These are phyloP conservation scores for Lecanosticta acicola DNA, from an alignment of 2,329 filamentous ascomycete genomes.

Conservation along the genomic window DNA sequence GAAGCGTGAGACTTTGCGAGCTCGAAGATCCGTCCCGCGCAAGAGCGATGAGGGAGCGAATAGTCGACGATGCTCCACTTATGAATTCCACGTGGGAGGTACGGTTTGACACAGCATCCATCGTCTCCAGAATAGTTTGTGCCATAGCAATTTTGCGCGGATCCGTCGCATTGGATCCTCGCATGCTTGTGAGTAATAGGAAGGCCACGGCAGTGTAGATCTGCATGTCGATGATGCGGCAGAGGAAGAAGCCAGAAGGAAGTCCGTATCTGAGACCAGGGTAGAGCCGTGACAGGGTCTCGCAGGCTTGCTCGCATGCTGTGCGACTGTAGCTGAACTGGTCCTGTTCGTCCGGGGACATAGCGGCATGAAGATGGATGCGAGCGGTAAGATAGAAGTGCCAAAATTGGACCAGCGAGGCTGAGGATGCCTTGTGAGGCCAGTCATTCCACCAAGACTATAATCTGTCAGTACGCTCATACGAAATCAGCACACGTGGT, in stretches of 20 bases:
- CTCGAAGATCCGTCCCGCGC: slow-evolving; percentile 5
- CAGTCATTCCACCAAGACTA: slow-evolving; percentile 13
- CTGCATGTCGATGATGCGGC: slow-evolving; percentile 26
- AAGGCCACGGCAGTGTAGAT: slow-evolving; percentile 24
- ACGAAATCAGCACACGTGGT: background rate
- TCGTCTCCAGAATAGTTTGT: slow-evolving; percentile 16
- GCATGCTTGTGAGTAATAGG: slow-evolving; percentile 15
- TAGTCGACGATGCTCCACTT: slow-evolving; percentile 16
- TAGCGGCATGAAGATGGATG: slow-evolving; percentile 24
- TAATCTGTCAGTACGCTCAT: background rate
- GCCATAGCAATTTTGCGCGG: slow-evolving; percentile 5
- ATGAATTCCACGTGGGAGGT: slow-evolving; percentile 12
- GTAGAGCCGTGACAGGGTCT: slow-evolving; percentile 20
- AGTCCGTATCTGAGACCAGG: slow-evolving; percentile 16
- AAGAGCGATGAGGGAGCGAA: slow-evolving; percentile 17
- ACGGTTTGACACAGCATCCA: slow-evolving; percentile 13
- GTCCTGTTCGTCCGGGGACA: slow-evolving; percentile 21
- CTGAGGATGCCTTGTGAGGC: background rate
- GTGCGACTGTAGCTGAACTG: slow-evolving; percentile 24
- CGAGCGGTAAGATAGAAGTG: slow-evolving; percentile 25
- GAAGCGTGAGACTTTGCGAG: slow-evolving; percentile 11
- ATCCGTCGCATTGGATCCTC: background rate
- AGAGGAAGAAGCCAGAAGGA: slow-evolving; percentile 26
- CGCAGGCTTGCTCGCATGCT: slow-evolving; percentile 23
- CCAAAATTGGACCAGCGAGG: slow-evolving; percentile 25